Evolutionary conservation across 176 grass and related monocot species (phyloP), one percentile per base, ranked within the genome.

Genomic region (Canna indica): DNA sequence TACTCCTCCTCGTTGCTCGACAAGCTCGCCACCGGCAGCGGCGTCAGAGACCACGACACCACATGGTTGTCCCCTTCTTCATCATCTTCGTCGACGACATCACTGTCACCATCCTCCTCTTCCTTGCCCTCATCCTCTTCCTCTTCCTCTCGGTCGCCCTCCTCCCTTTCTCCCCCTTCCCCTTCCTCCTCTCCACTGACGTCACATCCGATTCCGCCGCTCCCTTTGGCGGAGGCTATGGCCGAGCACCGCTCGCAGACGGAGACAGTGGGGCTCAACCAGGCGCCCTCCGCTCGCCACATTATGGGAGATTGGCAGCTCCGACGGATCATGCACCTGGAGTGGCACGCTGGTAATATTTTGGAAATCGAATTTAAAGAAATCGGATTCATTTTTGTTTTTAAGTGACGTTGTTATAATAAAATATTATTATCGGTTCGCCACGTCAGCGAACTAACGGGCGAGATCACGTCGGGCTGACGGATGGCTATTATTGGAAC

Each of bases 271-370:
- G 39, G 39, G 3, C 67, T 17, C 12, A 69, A 41, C 13, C 76
- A 22, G 67, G 67, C 11, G 60, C 76, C 76, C 48, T 81, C 84
- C 71, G 53, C 76, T 60, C 76, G 65, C 74, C 80, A 82, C 52
- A 64, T 26, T 5, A 7, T 44, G 26, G 53, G 41, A 1, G 67
- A 69, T 41, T 69, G 67, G 39, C 67, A 69, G 24, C 67, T 47
- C 67, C 67, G 67, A 41, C 67, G 47, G n/a, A 69, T 38, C n/a
- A 69, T 24, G 67, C 36, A 30, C 27, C 67, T 44, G 5, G 27
- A 27, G 73, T 96, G 91, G 0, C 91, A 81, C 2, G 88, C 90
- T 36, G n/a, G n/a, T n/a, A n/a, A n/a, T n/a, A n/a, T n/a, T n/a
- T n/a, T n/a, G n/a, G n/a, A n/a, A n/a, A n/a, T n/a, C n/a, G n/a